Conservation (phyloP, 2,329 filamentous ascomycete species). For the Diaporthe sp. region DNA sequence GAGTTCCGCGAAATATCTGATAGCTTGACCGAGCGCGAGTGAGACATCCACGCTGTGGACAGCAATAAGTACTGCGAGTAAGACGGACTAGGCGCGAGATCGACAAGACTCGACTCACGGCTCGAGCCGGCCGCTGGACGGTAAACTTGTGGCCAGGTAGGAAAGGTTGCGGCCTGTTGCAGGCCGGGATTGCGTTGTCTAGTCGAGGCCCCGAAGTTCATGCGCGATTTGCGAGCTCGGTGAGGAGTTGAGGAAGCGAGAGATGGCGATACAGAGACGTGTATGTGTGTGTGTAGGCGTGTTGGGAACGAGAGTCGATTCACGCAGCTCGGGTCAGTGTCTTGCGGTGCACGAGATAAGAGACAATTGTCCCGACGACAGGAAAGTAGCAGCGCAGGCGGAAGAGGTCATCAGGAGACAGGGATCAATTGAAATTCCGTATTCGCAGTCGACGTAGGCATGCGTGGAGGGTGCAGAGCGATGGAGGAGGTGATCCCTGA, state of each 20-base stretch:
- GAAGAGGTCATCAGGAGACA: constrained; percentile 3
- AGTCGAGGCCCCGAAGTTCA: neutral
- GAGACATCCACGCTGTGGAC: constrained; percentile 27
- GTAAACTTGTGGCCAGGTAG: constrained; percentile 1
- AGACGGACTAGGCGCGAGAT: neutral
- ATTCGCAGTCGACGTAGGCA: constrained; percentile 8
- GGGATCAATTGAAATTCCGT: constrained; percentile 14
- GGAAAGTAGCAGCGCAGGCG: neutral
- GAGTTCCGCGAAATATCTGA: neutral
- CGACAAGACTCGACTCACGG: constrained; percentile 14
- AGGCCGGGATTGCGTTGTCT: neutral
- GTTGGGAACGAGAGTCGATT: neutral
- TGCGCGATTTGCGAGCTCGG: constrained; percentile 2
- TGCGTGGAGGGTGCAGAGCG: constrained; percentile 21
- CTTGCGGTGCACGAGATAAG: neutral
- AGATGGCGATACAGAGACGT: neutral
- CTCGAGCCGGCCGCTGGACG: constrained; percentile 5
- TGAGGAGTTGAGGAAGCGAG: constrained; percentile 1
- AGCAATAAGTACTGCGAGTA: neutral
- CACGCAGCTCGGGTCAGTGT: neutral
- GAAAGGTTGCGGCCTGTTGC: neutral
- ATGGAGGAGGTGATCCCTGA: constrained; percentile 29
- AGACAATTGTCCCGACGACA: neutral
- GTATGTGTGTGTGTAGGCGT: too few species aligned
- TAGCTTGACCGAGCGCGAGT: neutral